A percentile compares a stretch with the other conserved stretches of the same genome.
Conservation (phyloP, 768 basidiomycete genomes). For the Tubosaeta sp. region DNA sequence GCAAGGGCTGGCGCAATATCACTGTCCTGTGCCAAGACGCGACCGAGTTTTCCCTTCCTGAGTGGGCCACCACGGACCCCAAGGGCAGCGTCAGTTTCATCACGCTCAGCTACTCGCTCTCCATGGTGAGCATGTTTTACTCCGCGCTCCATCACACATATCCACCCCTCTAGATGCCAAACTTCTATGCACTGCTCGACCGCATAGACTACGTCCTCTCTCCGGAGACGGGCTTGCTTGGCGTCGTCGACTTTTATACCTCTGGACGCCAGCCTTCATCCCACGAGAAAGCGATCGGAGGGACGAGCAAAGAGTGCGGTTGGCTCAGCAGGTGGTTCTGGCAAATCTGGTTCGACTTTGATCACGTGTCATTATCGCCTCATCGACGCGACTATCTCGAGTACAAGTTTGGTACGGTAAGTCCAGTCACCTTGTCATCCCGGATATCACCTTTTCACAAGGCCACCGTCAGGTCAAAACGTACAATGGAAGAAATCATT, state of each 20-base stretch:
- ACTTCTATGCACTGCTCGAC: slow-evolving; percentile 64
- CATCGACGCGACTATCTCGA: slow-evolving; percentile 70
- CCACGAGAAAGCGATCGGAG: slow-evolving; percentile 61
- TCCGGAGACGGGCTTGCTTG: slow-evolving; percentile 54
- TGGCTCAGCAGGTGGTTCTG: slow-evolving; percentile 76
- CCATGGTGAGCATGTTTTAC: slow-evolving; percentile 38
- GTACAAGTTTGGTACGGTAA: slow-evolving; percentile 70
- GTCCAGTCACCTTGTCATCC: slow-evolving; percentile 12
- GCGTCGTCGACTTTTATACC: slow-evolving; percentile 75
- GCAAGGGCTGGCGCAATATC: slow-evolving; percentile 70
- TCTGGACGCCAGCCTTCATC: slow-evolving; percentile 50
- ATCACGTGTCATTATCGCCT: slow-evolving; percentile 50
- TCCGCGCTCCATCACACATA: background rate
- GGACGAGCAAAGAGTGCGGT: slow-evolving; percentile 52
- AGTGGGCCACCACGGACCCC: slow-evolving; percentile 47
- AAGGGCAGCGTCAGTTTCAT: slow-evolving; percentile 53
- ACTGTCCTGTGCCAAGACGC: slow-evolving; percentile 72
- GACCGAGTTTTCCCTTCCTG: slow-evolving; percentile 58
- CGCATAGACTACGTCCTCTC: slow-evolving; percentile 61
- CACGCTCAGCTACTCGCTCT: slow-evolving; percentile 54
- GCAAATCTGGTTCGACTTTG: slow-evolving; percentile 67
- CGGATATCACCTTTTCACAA: background rate
- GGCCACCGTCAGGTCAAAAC: slow-evolving; percentile 43
- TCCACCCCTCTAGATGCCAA: slow-evolving; percentile 43
- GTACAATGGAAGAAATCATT: slow-evolving; percentile 70